Evolutionary conservation across 2,329 filamentous ascomycete genomes (phyloP), one percentile per base, ranked within the genome.

Genomic region (Exophiala sp.): DNA sequence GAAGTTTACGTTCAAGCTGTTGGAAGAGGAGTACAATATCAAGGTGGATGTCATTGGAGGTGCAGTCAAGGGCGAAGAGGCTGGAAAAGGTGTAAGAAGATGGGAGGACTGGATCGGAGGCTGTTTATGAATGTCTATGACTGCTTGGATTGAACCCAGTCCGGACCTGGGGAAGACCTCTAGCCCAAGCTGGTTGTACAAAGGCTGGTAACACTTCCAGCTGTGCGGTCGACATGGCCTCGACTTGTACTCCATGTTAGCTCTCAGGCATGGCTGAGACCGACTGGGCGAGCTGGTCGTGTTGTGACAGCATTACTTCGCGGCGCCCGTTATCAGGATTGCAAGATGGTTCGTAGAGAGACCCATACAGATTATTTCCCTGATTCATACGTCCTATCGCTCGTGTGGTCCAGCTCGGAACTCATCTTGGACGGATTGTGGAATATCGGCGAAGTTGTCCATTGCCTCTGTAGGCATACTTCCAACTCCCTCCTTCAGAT

Each of bases 31-130:
- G 50, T 66, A 89, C 62, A 87, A 90, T 48, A 79, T 95, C 16
- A 81, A 85, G 36, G 82, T 97, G 7, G 84, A 88, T 40, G 85
- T 96, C 3, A 66, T 87, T 11, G 87, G 88, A 0, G 92, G 91
- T 8, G 69, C 72, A 42, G 70, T 75, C 46, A 72, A 91, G 84
- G 71, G 83, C 86, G 58, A 67, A 68, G 66, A 76, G 32, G 81
- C 87, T 50, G 85, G 81, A 8, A 78, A 85, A n/a, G 86, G 86
- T 21, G 84, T 90, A 32, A 84, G 87, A 52, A 86, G 83, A 69
- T 96, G 92, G 91, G 95, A 91, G 83, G 82, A 82, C 65, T 97
- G 92, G 92, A 85, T 97, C 66, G 89, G 85, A 2, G 80, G 86
- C 67, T 83, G 86, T 66, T 74, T 95, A 64, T 94, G 70, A 73